Percentiles rank a stretch among this genome's conserved stretches.
These are phyloP conservation scores for Monascus ruber DNA, from an alignment of 2,329 filamentous ascomycete species.

Conservation along the genomic window DNA sequence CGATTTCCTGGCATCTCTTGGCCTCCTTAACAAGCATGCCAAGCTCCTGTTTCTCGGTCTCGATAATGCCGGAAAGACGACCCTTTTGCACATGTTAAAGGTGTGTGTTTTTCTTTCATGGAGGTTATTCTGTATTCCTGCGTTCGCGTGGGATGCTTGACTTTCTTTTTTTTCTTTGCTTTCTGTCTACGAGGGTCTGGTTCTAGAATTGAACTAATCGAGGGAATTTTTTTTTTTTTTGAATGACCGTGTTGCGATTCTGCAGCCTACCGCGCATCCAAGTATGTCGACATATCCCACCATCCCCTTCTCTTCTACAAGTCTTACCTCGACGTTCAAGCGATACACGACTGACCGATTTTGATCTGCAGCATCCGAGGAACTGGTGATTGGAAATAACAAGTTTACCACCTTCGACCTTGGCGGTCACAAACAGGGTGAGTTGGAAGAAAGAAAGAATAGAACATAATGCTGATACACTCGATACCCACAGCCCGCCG, in stretches of 20 bases:
- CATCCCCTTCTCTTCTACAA: not conserved
- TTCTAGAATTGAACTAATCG: constrained; percentile 1
- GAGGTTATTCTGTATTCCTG: too few relatives aligned
- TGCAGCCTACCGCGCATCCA: constrained; percentile 82
- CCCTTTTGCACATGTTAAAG: constrained; percentile 91
- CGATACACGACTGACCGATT: too few relatives aligned
- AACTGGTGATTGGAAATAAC: constrained; percentile 84
- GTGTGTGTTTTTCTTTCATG: constrained; percentile 36
- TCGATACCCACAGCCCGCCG: constrained; percentile 55
- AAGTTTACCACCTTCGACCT: constrained; percentile 92
- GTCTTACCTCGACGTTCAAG: too few relatives aligned
- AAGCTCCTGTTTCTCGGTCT: constrained; percentile 90
- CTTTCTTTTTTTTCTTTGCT: not conserved
- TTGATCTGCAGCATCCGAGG: constrained; percentile 59
- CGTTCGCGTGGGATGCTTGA: not conserved
- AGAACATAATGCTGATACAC: constrained; percentile 1
- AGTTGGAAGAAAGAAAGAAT: constrained; percentile 2
- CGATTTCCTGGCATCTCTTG: constrained; percentile 77
- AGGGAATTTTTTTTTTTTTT: constrained; percentile 22
- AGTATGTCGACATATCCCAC: constrained; percentile 46
- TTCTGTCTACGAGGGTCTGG: not conserved
- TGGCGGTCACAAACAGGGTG: constrained; percentile 82
- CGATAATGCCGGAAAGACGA: constrained; percentile 92
- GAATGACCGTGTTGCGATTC: constrained; percentile 87
- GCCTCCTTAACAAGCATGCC: constrained; percentile 88